phyloP scores from a whole-genome alignment of 768 basidiomycete species.

The Rickenella mellea region DNA sequence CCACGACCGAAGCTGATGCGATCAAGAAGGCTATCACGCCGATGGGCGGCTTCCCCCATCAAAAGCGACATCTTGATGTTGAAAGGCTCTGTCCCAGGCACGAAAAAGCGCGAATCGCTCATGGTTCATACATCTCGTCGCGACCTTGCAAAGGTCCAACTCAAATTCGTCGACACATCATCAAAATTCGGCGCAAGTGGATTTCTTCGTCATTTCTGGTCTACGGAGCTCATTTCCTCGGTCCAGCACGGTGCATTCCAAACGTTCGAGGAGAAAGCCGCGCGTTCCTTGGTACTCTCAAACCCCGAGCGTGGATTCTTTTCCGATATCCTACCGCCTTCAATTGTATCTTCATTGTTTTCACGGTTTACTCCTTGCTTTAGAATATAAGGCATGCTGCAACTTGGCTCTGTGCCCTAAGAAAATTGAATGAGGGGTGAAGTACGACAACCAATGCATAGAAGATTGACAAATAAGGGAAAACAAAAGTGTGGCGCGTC shows the following conservation, averaged over 20 bases:
- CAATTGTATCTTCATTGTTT: too few relatives aligned
- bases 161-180: constrained; percentile 98
- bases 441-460: too few relatives aligned
- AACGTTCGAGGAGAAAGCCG: constrained; percentile 91
- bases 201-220: background rate
- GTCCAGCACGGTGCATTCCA: constrained; percentile 90
- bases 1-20: constrained; percentile 90
- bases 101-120: constrained; percentile 96
- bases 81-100: constrained; percentile 93
- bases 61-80: constrained; percentile 97
- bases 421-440: too few relatives aligned
- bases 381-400: too few relatives aligned
- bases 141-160: constrained; percentile 94
- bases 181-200: constrained; percentile 88
- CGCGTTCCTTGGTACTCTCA: constrained; percentile 91
- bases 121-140: constrained; percentile 93
- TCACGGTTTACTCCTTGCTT: too few relatives aligned
- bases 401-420: too few relatives aligned
- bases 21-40: constrained; percentile 93
- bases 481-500: too few relatives aligned
- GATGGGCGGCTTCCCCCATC: constrained; percentile 96
- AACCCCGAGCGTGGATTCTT: constrained; percentile 57
- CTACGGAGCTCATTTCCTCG: constrained; percentile 3
- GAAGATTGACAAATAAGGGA: too few relatives aligned
- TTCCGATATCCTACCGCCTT: too few relatives aligned